phyloP scores from a whole-genome alignment of 495 filamentous ascomycete genomes.

The Physcia stellaris region DNA sequence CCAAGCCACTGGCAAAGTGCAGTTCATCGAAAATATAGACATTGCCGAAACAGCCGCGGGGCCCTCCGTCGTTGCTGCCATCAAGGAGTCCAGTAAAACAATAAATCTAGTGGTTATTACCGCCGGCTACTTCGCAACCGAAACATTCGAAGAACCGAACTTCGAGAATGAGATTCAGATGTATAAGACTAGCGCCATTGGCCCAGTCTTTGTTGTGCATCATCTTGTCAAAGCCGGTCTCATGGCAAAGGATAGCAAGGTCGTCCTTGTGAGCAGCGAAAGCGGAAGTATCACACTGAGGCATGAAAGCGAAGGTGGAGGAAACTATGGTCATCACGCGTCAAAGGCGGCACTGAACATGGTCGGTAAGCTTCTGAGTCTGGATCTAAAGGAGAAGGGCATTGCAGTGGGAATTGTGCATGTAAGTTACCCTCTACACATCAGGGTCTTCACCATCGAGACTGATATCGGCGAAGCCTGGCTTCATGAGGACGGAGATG shows the following conservation, averaged over 20 bases:
- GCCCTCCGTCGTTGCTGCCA: slow-evolving; percentile 28
- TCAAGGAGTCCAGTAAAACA: slow-evolving; percentile 25
- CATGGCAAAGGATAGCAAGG: slow-evolving; percentile 37
- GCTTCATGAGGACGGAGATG: slow-evolving; percentile 68
- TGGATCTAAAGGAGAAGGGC: slow-evolving; percentile 50
- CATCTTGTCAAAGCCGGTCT: slow-evolving; percentile 40
- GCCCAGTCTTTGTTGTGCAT: slow-evolving; percentile 52
- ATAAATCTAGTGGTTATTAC: slow-evolving; percentile 49
- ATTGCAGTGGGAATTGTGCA: slow-evolving; percentile 55
- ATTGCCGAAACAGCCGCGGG: slow-evolving; percentile 43
- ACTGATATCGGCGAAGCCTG: slow-evolving; percentile 28
- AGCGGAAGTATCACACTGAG: slow-evolving; percentile 54
- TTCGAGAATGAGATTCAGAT: slow-evolving; percentile 53
- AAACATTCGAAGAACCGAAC: slow-evolving; percentile 47
- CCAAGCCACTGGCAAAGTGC: slow-evolving; percentile 25
- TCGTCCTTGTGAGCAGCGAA: slow-evolving; percentile 55
- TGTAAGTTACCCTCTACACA: slow-evolving; percentile 7
- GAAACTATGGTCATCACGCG: slow-evolving; percentile 61
- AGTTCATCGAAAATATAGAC: slow-evolving; percentile 40
- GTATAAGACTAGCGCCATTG: slow-evolving; percentile 57
- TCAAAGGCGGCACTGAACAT: slow-evolving; percentile 63
- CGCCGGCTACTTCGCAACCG: slow-evolving; percentile 54
- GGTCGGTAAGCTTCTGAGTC: slow-evolving; percentile 54
- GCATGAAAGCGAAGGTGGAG: slow-evolving; percentile 53
- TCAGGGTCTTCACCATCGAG: no score